Percentiles rank a stretch among this genome's conserved stretches.
Conservation (phyloP, 1,284 basidiomycete genomes). For the Peniophora sp. region DNA sequence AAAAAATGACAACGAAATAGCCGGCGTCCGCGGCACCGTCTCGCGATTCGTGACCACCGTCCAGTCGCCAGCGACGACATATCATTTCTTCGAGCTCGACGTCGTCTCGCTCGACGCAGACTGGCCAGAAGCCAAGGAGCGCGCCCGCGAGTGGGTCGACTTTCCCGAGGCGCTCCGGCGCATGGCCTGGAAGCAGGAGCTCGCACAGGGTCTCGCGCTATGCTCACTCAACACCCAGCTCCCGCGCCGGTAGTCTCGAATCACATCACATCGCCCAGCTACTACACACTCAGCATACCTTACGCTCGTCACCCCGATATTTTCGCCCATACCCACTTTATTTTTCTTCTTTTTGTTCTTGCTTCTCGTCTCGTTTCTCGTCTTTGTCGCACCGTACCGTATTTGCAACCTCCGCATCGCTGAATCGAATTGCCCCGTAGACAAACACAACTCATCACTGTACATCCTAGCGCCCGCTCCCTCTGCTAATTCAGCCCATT, state of each 20-base stretch:
- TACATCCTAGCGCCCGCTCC: background rate
- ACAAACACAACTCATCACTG: background rate
- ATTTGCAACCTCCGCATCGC: background rate
- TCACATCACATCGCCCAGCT: conserved; percentile 1
- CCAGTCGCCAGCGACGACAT: conserved; percentile 65
- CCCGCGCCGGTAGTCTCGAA: conserved; percentile 24
- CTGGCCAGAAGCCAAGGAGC: conserved; percentile 72
- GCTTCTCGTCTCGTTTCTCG: no score
- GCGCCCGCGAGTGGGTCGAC: conserved; percentile 77
- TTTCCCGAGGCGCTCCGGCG: conserved; percentile 67
- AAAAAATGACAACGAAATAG: conserved; percentile 29
- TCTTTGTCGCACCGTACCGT: no score
- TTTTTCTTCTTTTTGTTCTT: background rate
- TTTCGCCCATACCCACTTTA: background rate
- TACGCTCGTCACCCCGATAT: conserved; percentile 4
- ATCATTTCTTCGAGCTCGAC: conserved; percentile 83
- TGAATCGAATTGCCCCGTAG: background rate
- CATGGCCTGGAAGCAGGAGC: conserved; percentile 72
- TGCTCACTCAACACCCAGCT: conserved; percentile 47
- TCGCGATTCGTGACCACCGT: conserved; percentile 73
- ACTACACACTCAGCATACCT: background rate
- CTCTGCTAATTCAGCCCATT: conserved; percentile 5
- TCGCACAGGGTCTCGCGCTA: conserved; percentile 61
- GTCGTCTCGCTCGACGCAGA: conserved; percentile 63
- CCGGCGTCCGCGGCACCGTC: conserved; percentile 73